phyloP scores from a whole-genome alignment of 257 asterid genomes.

The Fraxinus excelsior region DNA sequence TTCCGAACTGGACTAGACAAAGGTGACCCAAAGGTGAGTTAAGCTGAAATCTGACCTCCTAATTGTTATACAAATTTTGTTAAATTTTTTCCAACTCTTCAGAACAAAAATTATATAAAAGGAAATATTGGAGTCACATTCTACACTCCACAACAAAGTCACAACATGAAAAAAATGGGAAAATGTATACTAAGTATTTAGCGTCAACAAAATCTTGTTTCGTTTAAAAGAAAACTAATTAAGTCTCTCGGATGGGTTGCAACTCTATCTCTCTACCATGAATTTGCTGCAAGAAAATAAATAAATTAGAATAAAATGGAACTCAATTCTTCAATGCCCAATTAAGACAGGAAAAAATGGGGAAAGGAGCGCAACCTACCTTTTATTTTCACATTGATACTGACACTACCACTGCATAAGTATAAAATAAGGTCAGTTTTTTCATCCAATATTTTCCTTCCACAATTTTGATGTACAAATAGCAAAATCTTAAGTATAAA shows the following conservation, averaged over 20 bases:
- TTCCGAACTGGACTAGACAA: too few relatives aligned
- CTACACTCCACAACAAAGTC: background rate
- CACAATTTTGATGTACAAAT: too few relatives aligned
- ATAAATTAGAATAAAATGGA: background rate
- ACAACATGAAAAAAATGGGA: background rate
- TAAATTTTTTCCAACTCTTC: too few relatives aligned
- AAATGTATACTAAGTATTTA: background rate
- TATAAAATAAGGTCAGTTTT: too few relatives aligned
- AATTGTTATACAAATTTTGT: too few relatives aligned
- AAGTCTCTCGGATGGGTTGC: background rate
- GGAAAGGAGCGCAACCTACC: background rate
- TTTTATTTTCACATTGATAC: background rate
- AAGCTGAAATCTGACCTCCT: too few relatives aligned
- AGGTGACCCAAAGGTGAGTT: too few relatives aligned
- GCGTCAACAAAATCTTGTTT: background rate
- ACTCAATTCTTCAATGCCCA: background rate
- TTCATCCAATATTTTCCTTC: too few relatives aligned
- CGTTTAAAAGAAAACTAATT: slow-evolving; percentile 3
- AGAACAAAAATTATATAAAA: too few relatives aligned
- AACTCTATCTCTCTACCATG: background rate
- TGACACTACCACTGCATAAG: background rate
- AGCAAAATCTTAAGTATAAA: too few relatives aligned
- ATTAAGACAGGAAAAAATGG: background rate
- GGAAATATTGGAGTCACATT: too few relatives aligned
- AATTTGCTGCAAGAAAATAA: slow-evolving; percentile 24